phyloP scores from a whole-genome alignment of 148 eudicot genomes.

The Cornus suecica region DNA sequence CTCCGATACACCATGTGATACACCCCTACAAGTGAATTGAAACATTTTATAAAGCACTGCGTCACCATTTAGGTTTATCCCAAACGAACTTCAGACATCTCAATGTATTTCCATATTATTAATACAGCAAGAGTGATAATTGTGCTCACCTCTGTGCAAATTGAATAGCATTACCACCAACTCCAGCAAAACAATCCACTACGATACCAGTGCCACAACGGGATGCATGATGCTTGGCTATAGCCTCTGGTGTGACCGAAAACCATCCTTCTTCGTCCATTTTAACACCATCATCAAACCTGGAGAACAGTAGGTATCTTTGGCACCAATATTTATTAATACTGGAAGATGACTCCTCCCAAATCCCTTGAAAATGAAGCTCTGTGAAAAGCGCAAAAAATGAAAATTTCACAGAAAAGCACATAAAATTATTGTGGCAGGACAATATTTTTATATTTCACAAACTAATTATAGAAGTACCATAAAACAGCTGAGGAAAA shows the following conservation, averaged over 20 bases:
- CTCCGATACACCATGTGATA: background rate
- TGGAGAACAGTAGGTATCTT: slow-evolving; percentile 68
- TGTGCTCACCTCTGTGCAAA: slow-evolving; percentile 61
- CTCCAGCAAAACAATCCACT: slow-evolving; percentile 81
- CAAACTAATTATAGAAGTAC: background rate
- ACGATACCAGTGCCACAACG: slow-evolving; percentile 61
- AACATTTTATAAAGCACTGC: background rate
- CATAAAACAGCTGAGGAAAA: background rate
- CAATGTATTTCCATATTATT: background rate
- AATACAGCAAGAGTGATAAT: background rate
- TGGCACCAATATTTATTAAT: slow-evolving; percentile 86
- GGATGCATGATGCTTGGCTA: slow-evolving; percentile 84
- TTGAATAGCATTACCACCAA: slow-evolving; percentile 93
- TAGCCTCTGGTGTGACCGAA: slow-evolving; percentile 85
- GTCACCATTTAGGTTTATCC: background rate
- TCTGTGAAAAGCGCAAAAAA: slow-evolving; percentile 16
- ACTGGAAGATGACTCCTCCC: slow-evolving; percentile 37
- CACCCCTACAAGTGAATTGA: background rate
- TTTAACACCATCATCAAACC: slow-evolving; percentile 67
- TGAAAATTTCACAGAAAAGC: too few relatives aligned
- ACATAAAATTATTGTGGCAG: slow-evolving; percentile 1
- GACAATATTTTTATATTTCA: background rate
- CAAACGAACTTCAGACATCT: background rate
- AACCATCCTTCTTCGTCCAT: slow-evolving; percentile 99
- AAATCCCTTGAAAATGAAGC: slow-evolving; percentile 28